phyloP scores from a whole-genome alignment of 2,329 filamentous ascomycete genomes.

The Phaeosphaeria sp. region DNA sequence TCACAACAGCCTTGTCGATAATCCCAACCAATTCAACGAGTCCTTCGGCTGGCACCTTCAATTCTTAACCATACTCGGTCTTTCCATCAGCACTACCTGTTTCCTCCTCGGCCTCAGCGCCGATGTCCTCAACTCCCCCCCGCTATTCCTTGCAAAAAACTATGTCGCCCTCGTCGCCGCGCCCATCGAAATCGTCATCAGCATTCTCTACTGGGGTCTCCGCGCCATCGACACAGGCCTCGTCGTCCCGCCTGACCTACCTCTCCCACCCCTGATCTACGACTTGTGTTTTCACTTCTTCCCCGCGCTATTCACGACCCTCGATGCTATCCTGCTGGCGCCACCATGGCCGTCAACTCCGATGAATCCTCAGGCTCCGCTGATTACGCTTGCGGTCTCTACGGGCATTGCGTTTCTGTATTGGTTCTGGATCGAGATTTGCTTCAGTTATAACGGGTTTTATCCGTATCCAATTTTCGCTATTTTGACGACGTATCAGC shows the following conservation, averaged over 20 bases:
- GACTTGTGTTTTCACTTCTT: slow-evolving; percentile 59
- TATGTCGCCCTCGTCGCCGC: slow-evolving; percentile 68
- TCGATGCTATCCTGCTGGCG: slow-evolving; percentile 72
- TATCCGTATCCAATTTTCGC: slow-evolving; percentile 90
- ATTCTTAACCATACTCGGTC: slow-evolving; percentile 76
- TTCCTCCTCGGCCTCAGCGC: slow-evolving; percentile 68
- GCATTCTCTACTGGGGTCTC: slow-evolving; percentile 75
- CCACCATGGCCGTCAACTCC: slow-evolving; percentile 69
- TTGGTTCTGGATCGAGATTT: slow-evolving; percentile 80
- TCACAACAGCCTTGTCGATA: slow-evolving; percentile 33
- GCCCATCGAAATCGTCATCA: slow-evolving; percentile 74
- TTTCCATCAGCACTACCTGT: slow-evolving; percentile 65
- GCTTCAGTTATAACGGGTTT: slow-evolving; percentile 70
- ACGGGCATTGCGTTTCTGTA: slow-evolving; percentile 68
- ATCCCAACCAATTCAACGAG: slow-evolving; percentile 49
- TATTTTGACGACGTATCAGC: slow-evolving; percentile 68
- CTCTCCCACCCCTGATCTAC: slow-evolving; percentile 53
- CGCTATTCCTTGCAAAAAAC: slow-evolving; percentile 73
- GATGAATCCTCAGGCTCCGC: slow-evolving; percentile 55
- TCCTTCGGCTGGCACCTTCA: slow-evolving; percentile 74
- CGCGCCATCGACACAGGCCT: slow-evolving; percentile 61
- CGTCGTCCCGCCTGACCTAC: slow-evolving; percentile 53
- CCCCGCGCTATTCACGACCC: slow-evolving; percentile 67
- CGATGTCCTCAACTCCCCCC: slow-evolving; percentile 62
- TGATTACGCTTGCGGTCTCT: slow-evolving; percentile 66